Conservation (phyloP, 768 basidiomycete genomes). For the Hygrophorus russula region DNA sequence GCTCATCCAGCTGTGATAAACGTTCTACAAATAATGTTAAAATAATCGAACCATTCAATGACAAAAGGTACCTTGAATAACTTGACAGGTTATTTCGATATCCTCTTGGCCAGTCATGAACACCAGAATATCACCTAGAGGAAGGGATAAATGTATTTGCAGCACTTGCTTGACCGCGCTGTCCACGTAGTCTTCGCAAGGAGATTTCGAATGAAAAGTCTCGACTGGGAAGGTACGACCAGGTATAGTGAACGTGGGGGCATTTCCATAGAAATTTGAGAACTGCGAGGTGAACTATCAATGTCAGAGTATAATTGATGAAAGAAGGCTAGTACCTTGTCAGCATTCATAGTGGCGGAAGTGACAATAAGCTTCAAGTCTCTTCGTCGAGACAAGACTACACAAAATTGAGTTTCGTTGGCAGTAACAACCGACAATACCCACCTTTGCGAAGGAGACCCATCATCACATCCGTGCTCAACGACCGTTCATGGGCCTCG, state of each 20-base stretch:
- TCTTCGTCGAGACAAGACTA: slow-evolving; percentile 78
- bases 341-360: slow-evolving; percentile 99
- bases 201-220: slow-evolving; percentile 90
- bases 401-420: slow-evolving; percentile 4
- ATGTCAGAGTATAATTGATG: neutral
- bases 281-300: slow-evolving; percentile 43
- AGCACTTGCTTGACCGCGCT: slow-evolving; percentile 96
- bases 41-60: slow-evolving; percentile 1
- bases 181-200: slow-evolving; percentile 99
- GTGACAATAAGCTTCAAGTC: slow-evolving; percentile 97
- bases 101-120: slow-evolving; percentile 99
- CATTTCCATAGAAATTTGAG: slow-evolving; percentile 90
- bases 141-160: slow-evolving; percentile 89
- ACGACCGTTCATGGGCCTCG: slow-evolving; percentile 94
- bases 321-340: slow-evolving; percentile 52
- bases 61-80: slow-evolving; percentile 58
- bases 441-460: slow-evolving; percentile 87
- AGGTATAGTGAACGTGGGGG: slow-evolving; percentile 87
- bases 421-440: slow-evolving; percentile 14
- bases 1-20: slow-evolving; percentile 83
- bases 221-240: slow-evolving; percentile 96
- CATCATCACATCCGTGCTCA: slow-evolving; percentile 98
- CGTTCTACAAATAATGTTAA: slow-evolving; percentile 49
- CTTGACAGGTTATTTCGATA: slow-evolving; percentile 94
- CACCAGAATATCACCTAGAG: slow-evolving; percentile 89